phyloP scores from a whole-genome alignment of 371 early-diverging fungal species.

The Batrachochytrium dendrobatidis region DNA sequence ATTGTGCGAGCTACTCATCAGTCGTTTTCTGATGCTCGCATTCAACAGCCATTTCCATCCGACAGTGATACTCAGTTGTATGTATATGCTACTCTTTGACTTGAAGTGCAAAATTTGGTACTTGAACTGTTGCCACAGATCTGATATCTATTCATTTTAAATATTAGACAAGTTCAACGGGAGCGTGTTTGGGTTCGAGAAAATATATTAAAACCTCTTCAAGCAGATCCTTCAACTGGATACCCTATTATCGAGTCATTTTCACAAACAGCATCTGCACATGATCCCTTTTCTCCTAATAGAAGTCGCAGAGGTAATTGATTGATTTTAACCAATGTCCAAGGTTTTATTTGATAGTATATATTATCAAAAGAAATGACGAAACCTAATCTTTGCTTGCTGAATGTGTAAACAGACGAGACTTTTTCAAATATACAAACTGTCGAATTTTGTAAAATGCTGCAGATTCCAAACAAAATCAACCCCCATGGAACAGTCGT shows the following conservation, averaged over 20 bases:
- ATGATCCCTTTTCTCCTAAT: too few relatives aligned
- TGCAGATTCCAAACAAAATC: slow-evolving; percentile 43
- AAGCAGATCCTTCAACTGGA: too few relatives aligned
- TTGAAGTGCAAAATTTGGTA: slow-evolving; percentile 12
- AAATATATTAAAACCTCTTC: slow-evolving; percentile 27
- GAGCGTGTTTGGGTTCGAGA: slow-evolving; percentile 42
- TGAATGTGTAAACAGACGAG: neutral
- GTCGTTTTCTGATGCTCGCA: slow-evolving; percentile 34
- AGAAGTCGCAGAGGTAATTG: too few relatives aligned
- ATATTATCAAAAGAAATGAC: too few relatives aligned
- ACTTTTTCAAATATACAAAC: slow-evolving; percentile 60
- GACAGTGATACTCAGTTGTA: slow-evolving; percentile 41
- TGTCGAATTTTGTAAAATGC: slow-evolving; percentile 45
- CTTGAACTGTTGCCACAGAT: slow-evolving; percentile 17
- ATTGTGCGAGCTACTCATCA: slow-evolving; percentile 57
- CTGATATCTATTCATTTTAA: slow-evolving; percentile 11
- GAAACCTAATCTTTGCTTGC: too few relatives aligned
- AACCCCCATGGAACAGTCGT: slow-evolving; percentile 12
- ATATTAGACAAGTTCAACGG: slow-evolving; percentile 27
- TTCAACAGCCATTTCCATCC: slow-evolving; percentile 39
- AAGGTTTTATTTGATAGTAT: too few relatives aligned
- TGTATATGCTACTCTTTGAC: neutral
- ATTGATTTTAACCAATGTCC: too few relatives aligned
- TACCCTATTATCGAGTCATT: too few relatives aligned
- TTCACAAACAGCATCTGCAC: too few relatives aligned